Base-by-base conservation (phyloP, 495 filamentous ascomycete species). In the Arthonia radiata region DNA sequence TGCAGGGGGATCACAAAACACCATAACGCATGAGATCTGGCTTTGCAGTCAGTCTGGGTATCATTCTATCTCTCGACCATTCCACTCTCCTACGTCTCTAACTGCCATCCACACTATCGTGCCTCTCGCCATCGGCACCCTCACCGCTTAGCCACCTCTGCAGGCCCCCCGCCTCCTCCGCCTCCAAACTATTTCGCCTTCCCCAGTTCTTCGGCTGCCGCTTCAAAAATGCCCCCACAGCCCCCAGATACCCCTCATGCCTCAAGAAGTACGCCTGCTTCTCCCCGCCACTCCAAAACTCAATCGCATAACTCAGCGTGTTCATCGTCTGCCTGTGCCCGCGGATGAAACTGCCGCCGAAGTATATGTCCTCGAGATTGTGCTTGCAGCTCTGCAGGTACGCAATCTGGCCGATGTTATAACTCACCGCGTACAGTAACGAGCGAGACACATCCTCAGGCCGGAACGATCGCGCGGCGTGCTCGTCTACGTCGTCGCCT, bases 331-430 rank as follows among this genome's bases (percentile, higher is more conserved):
- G 89, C 7, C 68, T 66, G 46, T 97, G 86, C 23, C 86, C 83
- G 9, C 89, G 72, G 42, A 97, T 97, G 48, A 94, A 97, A 5
- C 72, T 81, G 17, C 86, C 86, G 8, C 86, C 86, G 40, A 97
- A 97, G 49, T 97, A 97, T 30, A 97, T 94, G 43, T 81, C 70
- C 28, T 76, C 72, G 12, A 93, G 59, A 25, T 64, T 57, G 46
- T 97, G 81, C 40, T 90, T 86, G 38, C 91, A 78, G 17, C 77
- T 82, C 40, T 92, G 81, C 13, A 97, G 56, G 46, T 89, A 93
- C 19, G 86, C 78, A 34, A 97, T 91, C 55, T 97, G 86, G 8
- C 86, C 86, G 29, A 97, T 93, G 49, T 97, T 97, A 50, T 97
- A 94, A 67, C 67, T 74, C 15, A 76, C 62, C 9, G 82, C 81